Base-by-base conservation (phyloP, 129 eudicot species). In the Ambrosia trifida region DNA sequence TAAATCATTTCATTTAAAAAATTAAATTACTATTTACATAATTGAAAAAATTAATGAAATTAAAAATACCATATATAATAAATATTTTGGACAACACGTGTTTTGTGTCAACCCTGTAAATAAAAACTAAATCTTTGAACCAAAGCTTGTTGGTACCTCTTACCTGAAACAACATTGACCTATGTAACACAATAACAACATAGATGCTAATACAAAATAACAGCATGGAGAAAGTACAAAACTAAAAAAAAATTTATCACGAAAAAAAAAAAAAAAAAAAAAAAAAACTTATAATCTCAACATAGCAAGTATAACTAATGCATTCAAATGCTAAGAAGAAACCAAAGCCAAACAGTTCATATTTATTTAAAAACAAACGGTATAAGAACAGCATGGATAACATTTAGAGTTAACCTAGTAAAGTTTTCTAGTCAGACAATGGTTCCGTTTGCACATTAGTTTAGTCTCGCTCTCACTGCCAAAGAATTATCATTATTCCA, bases 331-430 rank as follows among this genome's bases (percentile, higher is more conserved):
- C 1, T 20, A 36, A 19, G 5, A 35, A 35, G 16, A 30, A 52
- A 52, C 45, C 38, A 11, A 33, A 69, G 47, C 9, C 49, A 70
- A 12, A 70, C 65, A 70, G 41, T 38, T 70, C 52, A 54, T 64
- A 51, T 38, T 18, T 2, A 13, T 3, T 11, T 35, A 20, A 57
- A 30, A 24, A 28, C 11, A 56, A 57, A 12, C 61, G 47, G 46
- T 35, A 44, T 19, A 73, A 46, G 50, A 62, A 61, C 46, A 61
- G 6, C 17, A 72, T 11, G 58, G 33, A 47, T 11, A 46, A 44
- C 47, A 28, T 31, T 7, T 32, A n/a, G 18, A 24, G 32, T 43
- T 72, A 35, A 44, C 35, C 47, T 32, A 10, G 8, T 31, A 20
- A 7, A 11, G 59, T 60, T 69, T 52, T 51, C 10, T 59, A 32